A percentile compares a stretch with the other conserved stretches of the same genome.
Evolutionary conservation across 139 green algal species (phyloP).

Genomic region (Mesostigma viride): DNA sequence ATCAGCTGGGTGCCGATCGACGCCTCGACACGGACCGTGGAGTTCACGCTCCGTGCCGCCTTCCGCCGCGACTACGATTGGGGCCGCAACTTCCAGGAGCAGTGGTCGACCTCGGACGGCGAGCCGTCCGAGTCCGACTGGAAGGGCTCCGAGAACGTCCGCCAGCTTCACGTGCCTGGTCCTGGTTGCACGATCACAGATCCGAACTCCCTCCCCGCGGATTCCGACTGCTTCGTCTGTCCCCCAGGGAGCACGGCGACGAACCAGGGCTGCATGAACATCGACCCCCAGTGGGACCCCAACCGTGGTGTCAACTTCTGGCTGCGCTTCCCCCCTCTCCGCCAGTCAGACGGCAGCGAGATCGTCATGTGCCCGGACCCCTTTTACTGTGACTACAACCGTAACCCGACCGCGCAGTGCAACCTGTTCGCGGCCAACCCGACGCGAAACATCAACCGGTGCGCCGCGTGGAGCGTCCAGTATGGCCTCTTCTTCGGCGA

Average conservation of each 20-base stretch:
- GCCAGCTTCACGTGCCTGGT: background rate
- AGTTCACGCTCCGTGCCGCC: slow-evolving; percentile 22
- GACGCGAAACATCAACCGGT: slow-evolving; percentile 4
- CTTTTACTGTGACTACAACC: slow-evolving; percentile 10
- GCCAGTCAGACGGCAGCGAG: too few species aligned
- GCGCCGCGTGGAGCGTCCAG: slow-evolving; percentile 11
- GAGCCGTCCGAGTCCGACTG: background rate
- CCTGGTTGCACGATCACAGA: slow-evolving; percentile 6
- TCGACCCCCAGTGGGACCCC: too few species aligned
- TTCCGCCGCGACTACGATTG: slow-evolving; percentile 25
- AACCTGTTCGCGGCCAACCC: slow-evolving; percentile 9
- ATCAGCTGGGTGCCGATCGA: slow-evolving; percentile 17
- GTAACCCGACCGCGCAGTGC: background rate
- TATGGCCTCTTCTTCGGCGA: slow-evolving; percentile 26
- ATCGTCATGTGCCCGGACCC: slow-evolving; percentile 9
- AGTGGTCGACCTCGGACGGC: slow-evolving; percentile 6
- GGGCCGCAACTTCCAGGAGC: slow-evolving; percentile 7
- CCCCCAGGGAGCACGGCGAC: slow-evolving; percentile 1
- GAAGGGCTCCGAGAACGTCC: slow-evolving; percentile 7
- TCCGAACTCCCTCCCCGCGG: too few species aligned
- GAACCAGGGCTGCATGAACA: too few species aligned
- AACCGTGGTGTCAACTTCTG: too few species aligned
- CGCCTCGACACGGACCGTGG: background rate
- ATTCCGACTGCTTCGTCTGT: background rate
- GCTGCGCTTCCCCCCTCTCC: too few species aligned